These are phyloP conservation scores for Amphicarpaea edgeworthii DNA, from an alignment of 306 rosid genomes.

Conservation along the genomic window DNA sequence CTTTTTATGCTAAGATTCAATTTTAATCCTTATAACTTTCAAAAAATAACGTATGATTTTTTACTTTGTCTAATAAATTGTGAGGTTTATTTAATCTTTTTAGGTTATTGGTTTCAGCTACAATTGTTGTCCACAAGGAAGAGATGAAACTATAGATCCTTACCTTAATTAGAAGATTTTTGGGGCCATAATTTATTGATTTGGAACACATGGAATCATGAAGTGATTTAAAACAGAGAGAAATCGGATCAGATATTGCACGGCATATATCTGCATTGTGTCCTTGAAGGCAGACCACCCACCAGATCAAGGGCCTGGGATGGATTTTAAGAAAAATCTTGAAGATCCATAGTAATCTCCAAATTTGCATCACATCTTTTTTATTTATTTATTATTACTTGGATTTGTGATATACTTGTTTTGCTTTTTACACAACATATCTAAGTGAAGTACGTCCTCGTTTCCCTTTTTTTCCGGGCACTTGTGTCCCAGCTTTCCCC, in stretches of 20 bases:
- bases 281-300: conserved; percentile 50
- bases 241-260: conserved; percentile 46
- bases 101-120: too few species aligned
- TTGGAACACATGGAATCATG: too few species aligned
- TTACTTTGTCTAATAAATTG: too few species aligned
- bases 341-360: conserved; percentile 58
- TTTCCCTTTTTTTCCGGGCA: neutral
- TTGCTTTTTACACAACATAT: conserved; percentile 43
- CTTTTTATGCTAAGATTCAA: too few species aligned
- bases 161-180: neutral
- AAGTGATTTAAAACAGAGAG: conserved; percentile 29
- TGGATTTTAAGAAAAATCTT: conserved; percentile 58
- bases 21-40: too few species aligned
- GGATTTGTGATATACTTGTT: conserved; percentile 44
- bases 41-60: too few species aligned
- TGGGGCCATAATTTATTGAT: too few species aligned
- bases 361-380: conserved; percentile 45
- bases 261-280: conserved; percentile 50
- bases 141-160: neutral
- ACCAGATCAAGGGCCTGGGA: conserved; percentile 40
- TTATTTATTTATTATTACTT: conserved; percentile 40
- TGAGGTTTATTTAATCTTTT: too few species aligned
- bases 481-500: conserved; percentile 2
- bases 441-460: conserved; percentile 7
- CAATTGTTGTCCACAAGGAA: neutral